Evolutionary conservation across 176 grass and related monocot species (phyloP).

Genomic region (Carex pumila): DNA sequence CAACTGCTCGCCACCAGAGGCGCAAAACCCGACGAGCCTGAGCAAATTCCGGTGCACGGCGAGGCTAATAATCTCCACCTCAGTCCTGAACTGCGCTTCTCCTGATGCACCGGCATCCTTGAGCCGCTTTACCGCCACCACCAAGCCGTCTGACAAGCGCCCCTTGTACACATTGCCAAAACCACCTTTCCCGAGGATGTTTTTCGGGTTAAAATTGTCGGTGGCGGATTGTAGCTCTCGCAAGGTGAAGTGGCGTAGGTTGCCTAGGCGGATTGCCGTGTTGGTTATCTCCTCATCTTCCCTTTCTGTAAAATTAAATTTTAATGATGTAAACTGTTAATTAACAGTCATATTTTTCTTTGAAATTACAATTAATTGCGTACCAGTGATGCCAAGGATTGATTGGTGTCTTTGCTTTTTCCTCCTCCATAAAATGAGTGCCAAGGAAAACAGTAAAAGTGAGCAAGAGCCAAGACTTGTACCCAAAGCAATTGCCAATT

Average conservation of each 20-base stretch:
- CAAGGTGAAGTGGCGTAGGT: constrained; percentile 65
- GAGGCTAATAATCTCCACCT: constrained; percentile 96
- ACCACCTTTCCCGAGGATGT: constrained; percentile 71
- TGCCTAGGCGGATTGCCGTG: constrained; percentile 44
- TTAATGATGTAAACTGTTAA: neutral
- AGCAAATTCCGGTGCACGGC: constrained; percentile 92
- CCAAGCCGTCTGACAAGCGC: constrained; percentile 39
- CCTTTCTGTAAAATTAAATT: neutral
- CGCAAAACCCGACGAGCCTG: constrained; percentile 75
- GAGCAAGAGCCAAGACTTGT: constrained; percentile 59
- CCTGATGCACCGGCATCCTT: constrained; percentile 69
- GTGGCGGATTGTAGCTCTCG: constrained; percentile 61
- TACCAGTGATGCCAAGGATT: constrained; percentile 59
- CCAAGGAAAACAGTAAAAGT: constrained; percentile 54
- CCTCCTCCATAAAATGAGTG: constrained; percentile 48
- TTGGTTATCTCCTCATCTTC: constrained; percentile 28
- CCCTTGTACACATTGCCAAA: constrained; percentile 93
- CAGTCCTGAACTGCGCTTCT: constrained; percentile 82
- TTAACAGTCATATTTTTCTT: neutral
- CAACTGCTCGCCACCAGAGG: constrained; percentile 57
- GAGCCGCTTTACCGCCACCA: constrained; percentile 84
- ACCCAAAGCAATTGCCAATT: constrained; percentile 51
- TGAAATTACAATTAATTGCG: neutral
- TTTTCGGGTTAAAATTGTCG: constrained; percentile 66
- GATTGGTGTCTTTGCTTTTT: constrained; percentile 44